Conservation (phyloP, 2,329 filamentous ascomycete genomes). For the Botrytis deweyae region DNA sequence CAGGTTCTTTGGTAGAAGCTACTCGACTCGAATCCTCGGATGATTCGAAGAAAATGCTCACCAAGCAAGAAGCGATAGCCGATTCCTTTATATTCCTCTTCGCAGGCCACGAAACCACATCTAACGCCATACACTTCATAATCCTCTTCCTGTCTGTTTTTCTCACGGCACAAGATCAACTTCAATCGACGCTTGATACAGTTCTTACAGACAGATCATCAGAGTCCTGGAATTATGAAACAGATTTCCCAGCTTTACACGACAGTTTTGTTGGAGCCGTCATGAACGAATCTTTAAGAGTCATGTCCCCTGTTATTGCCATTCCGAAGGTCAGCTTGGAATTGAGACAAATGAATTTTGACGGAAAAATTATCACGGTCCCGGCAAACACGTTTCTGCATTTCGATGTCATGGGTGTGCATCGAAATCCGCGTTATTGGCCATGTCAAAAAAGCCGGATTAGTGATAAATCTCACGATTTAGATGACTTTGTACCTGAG, state of each 20-base stretch:
- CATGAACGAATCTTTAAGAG: conserved; percentile 73
- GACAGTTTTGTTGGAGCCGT: conserved; percentile 71
- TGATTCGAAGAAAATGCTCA: conserved; percentile 39
- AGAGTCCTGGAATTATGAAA: conserved; percentile 68
- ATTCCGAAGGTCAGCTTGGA: conserved; percentile 65
- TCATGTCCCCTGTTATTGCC: conserved; percentile 67
- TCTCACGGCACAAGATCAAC: conserved; percentile 58
- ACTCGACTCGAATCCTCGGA: conserved; percentile 50
- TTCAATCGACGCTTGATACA: conserved; percentile 68
- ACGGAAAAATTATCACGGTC: conserved; percentile 24
- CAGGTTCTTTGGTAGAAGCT: conserved; percentile 44
- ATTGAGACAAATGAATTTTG: conserved; percentile 53
- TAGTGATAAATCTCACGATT: conserved; percentile 29
- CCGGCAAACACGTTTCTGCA: conserved; percentile 43
- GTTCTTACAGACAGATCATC: conserved; percentile 60
- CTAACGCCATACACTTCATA: conserved; percentile 71
- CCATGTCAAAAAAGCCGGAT: conserved; percentile 35
- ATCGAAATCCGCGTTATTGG: conserved; percentile 58
- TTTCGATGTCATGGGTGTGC: conserved; percentile 46
- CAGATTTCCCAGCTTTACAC: conserved; percentile 62
- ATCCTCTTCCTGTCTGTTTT: conserved; percentile 67
- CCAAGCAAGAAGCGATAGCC: conserved; percentile 65
- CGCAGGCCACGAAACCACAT: conserved; percentile 79
- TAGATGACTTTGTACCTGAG: conserved; percentile 52
- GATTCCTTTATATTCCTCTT: conserved; percentile 69